A percentile compares a stretch with the other conserved stretches of the same genome.
phyloP scores from a whole-genome alignment of 305 asterid genomes.

The Fraxinus paxiana region DNA sequence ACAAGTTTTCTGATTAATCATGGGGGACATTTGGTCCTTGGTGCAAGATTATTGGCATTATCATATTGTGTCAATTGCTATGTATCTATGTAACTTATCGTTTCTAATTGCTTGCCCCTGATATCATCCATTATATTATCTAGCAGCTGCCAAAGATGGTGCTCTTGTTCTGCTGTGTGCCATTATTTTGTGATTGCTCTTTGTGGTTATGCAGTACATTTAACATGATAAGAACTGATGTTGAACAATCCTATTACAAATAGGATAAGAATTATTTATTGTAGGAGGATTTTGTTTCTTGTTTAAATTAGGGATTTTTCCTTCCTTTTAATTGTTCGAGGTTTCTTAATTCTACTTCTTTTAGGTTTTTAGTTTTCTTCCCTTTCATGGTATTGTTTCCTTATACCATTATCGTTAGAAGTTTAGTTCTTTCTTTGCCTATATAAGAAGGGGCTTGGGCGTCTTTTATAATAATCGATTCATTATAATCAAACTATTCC shows the following conservation, averaged over 20 bases:
- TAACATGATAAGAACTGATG: background rate
- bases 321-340: background rate
- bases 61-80: background rate
- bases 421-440: background rate
- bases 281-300: background rate
- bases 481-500: background rate
- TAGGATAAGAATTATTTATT: background rate
- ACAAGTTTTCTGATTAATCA: background rate
- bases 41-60: background rate
- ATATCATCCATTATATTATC: background rate
- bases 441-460: background rate
- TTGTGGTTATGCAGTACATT: background rate
- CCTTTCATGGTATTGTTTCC: background rate
- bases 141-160: background rate
- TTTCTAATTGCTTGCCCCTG: background rate
- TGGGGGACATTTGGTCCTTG: background rate
- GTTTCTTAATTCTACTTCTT: background rate
- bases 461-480: background rate
- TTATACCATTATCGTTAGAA: background rate
- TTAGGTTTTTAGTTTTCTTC: background rate
- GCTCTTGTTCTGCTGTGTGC: background rate
- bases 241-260: constrained; percentile 7
- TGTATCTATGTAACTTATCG: background rate
- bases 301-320: background rate
- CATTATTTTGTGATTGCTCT: background rate